Evolutionary conservation across 805 yeast species (phyloP), one percentile per base, ranked within the genome.

Genomic region (Saturnispora quitensis): DNA sequence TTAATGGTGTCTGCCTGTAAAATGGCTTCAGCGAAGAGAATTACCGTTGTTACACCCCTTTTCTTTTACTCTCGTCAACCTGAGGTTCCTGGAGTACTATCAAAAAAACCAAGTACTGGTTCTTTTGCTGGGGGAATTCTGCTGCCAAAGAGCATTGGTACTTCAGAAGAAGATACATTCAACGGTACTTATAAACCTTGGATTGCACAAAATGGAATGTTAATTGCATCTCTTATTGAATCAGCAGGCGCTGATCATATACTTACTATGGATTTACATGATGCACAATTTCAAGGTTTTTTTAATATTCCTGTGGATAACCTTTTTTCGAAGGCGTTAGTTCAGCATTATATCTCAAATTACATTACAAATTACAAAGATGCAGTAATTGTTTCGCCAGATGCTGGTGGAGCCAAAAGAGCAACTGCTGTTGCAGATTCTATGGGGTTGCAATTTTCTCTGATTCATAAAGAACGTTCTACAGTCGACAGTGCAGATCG

Each of bases 321-420:
- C 65, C 67, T 93, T 57, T 89, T 88, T 66, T 87, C 93, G 46
- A 84, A 86, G 64, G 97, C 97, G 2, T 73, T 93, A 52, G 72
- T 91, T 52, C 90, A 87, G 65, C 86, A 87, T 58, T 93, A 89
- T 68, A 89, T 93, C 54, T 74, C 80, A 22, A 82, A 84, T 53
- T 74, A 75, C 56, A 82, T 93, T 51, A 91, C 95, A n/a, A 69
- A 86, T 55, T 88, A 82, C 64, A 79, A 79, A 58, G 84, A 89
- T 40, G 86, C 91, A 42, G 96, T 93, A 7, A 81, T 93, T 60
- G 97, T 93, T 34, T 89, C 97, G 1, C 99, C 99, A 0, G 99
- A 93, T 69, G 93, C 97, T 22, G 99, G 99, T 63, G 99, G 99
- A 56, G 99, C 99, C 47, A 93, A 93, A 68, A 74, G 99, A 58